Conservation (phyloP, 192 early-diverging fungal species). For the Backusella westeae region DNA sequence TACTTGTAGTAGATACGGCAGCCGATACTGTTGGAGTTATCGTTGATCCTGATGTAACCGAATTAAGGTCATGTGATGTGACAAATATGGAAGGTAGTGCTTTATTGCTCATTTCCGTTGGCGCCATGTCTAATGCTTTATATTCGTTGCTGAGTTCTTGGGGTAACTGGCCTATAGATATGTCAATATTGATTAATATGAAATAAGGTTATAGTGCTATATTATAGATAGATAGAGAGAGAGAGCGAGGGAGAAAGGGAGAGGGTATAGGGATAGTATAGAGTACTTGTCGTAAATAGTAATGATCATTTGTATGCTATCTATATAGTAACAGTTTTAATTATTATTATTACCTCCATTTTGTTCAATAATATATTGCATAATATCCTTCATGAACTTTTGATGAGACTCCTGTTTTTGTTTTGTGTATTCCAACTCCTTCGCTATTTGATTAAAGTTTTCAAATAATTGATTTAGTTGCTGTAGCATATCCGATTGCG, state of each 20-base stretch:
- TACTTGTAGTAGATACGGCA: background rate
- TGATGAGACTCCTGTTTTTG: conserved; percentile 67
- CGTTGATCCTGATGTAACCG: background rate
- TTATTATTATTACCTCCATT: conserved; percentile 21
- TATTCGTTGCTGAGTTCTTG: conserved; percentile 8
- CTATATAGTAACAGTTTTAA: background rate
- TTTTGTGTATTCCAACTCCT: conserved; percentile 74
- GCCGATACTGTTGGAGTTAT: background rate
- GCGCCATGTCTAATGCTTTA: background rate
- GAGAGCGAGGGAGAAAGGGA: too few relatives aligned
- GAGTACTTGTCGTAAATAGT: background rate
- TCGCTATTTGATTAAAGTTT: conserved; percentile 67
- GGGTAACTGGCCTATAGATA: conserved; percentile 15
- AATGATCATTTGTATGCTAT: background rate
- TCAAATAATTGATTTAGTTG: conserved; percentile 73
- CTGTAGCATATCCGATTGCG: conserved; percentile 74
- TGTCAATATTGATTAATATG: background rate
- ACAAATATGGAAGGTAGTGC: conserved; percentile 29
- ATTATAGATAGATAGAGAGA: background rate
- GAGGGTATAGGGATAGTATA: background rate
- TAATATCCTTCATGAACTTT: conserved; percentile 61
- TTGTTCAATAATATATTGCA: conserved; percentile 53
- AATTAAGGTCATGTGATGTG: conserved; percentile 18
- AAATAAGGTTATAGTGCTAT: background rate
- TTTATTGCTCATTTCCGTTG: background rate